Evolutionary conservation across 2,329 filamentous ascomycete species (phyloP).

Genomic region (Elsinoe ampelina): DNA sequence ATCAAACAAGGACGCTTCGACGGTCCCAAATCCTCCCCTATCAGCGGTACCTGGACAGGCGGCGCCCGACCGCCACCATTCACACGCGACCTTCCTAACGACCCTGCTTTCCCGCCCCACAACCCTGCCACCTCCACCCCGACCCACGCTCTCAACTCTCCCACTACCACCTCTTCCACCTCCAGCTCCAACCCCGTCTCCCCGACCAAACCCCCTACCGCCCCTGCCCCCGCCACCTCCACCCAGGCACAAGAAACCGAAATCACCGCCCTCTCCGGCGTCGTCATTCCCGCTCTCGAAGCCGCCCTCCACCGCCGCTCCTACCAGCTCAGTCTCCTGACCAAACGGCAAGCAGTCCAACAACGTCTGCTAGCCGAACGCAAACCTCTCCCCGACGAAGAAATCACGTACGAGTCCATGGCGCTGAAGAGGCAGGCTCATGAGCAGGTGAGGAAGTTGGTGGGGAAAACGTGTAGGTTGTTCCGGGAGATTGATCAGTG

Average conservation of each 20-base stretch:
- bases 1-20: slow-evolving; percentile 12
- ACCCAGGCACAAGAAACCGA: slow-evolving; percentile 40
- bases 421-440: slow-evolving; percentile 54
- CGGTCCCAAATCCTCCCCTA: slow-evolving; percentile 9
- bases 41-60: slow-evolving; percentile 10
- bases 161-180: slow-evolving; percentile 9
- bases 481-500: slow-evolving; percentile 86
- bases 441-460: slow-evolving; percentile 70
- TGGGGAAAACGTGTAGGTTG: slow-evolving; percentile 70
- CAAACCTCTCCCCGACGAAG: not conserved
- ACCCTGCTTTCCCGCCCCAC: not conserved
- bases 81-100: slow-evolving; percentile 12
- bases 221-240: slow-evolving; percentile 3
- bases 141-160: not conserved
- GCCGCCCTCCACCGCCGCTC: slow-evolving; percentile 75
- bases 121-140: not conserved
- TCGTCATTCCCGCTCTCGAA: slow-evolving; percentile 87
- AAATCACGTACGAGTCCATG: slow-evolving; percentile 26
- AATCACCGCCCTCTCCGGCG: slow-evolving; percentile 77
- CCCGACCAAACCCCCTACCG: not conserved
- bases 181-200: not conserved
- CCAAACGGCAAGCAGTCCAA: slow-evolving; percentile 27
- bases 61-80: not conserved
- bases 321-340: slow-evolving; percentile 49
- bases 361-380: slow-evolving; percentile 30